Conservation (phyloP, 371 early-diverging fungal species). For the Quaeritorhiza haematococci region DNA sequence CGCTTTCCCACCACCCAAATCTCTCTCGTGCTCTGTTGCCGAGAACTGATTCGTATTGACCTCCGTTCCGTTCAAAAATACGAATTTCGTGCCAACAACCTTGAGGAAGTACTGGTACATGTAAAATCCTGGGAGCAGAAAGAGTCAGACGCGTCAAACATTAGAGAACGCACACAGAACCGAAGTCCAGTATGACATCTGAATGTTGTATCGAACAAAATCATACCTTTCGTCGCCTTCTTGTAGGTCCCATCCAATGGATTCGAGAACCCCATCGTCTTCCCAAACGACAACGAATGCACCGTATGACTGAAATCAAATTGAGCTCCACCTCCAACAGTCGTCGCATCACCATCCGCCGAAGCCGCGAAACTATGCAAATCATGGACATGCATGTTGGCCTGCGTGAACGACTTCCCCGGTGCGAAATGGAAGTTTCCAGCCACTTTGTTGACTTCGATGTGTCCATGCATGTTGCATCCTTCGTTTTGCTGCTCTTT, state of each 20-base stretch:
- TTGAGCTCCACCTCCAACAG: conserved; percentile 16
- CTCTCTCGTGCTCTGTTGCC: conserved; percentile 76
- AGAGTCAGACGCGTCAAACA: too few species aligned
- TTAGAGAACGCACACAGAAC: too few species aligned
- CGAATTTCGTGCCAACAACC: conserved; percentile 84
- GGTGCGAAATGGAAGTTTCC: conserved; percentile 90
- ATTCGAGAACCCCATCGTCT: conserved; percentile 60
- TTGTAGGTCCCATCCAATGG: conserved; percentile 71
- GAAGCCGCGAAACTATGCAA: conserved; percentile 32
- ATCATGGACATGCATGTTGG: conserved; percentile 82
- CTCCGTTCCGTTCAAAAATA: conserved; percentile 56
- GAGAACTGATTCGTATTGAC: conserved; percentile 89
- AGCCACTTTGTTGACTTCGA: conserved; percentile 86
- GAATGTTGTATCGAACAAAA: too few species aligned
- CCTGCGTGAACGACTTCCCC: conserved; percentile 77
- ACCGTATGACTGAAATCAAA: conserved; percentile 83
- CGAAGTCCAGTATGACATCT: too few species aligned
- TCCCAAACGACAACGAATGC: conserved; percentile 79
- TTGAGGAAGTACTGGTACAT: conserved; percentile 89
- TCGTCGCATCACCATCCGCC: neutral
- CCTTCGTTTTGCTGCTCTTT: conserved; percentile 81
- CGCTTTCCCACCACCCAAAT: conserved; percentile 22
- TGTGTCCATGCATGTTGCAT: conserved; percentile 76
- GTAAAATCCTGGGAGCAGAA: conserved; percentile 34
- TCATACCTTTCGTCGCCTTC: conserved; percentile 27